phyloP scores from a whole-genome alignment of 2,329 filamentous ascomycete species.

The Claviceps maximensis region DNA sequence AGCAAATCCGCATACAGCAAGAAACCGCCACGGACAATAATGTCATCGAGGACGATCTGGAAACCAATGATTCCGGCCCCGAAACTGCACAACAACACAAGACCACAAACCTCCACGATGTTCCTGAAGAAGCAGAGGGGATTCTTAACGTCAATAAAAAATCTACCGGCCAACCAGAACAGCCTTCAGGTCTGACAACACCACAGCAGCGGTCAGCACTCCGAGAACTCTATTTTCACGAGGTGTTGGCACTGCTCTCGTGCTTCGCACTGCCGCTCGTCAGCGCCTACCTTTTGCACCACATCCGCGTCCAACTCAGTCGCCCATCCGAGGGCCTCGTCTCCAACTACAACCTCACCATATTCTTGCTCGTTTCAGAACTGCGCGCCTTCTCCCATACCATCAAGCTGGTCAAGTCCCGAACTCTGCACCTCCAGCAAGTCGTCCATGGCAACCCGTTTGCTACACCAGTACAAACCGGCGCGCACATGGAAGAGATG shows the following conservation, averaged over 20 bases:
- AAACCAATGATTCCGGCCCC: constrained; percentile 3
- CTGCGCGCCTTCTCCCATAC: constrained; percentile 71
- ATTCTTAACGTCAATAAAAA: background rate
- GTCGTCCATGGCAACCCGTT: constrained; percentile 44
- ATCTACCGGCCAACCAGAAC: background rate
- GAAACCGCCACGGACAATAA: constrained; percentile 20
- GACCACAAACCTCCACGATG: constrained; percentile 30
- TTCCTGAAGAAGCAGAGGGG: constrained; percentile 6
- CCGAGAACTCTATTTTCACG: constrained; percentile 59
- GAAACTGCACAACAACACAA: constrained; percentile 27
- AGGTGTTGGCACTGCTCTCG: constrained; percentile 58
- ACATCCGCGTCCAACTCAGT: constrained; percentile 67
- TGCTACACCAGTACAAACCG: constrained; percentile 15
- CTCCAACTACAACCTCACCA: constrained; percentile 83
- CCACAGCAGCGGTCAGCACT: constrained; percentile 28
- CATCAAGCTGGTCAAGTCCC: constrained; percentile 63
- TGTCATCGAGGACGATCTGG: constrained; percentile 1
- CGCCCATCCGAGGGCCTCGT: constrained; percentile 75
- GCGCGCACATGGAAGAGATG: constrained; percentile 41
- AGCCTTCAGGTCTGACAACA: constrained; percentile 12
- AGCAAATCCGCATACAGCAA: constrained; percentile 43
- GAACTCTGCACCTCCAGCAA: constrained; percentile 71
- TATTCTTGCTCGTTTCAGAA: constrained; percentile 81
- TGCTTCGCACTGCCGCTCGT: constrained; percentile 70
- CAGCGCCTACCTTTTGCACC: constrained; percentile 74